Evolutionary conservation across 2,329 filamentous ascomycete species (phyloP), one percentile per base, ranked within the genome.

Genomic region (Colletotrichum falcatum): DNA sequence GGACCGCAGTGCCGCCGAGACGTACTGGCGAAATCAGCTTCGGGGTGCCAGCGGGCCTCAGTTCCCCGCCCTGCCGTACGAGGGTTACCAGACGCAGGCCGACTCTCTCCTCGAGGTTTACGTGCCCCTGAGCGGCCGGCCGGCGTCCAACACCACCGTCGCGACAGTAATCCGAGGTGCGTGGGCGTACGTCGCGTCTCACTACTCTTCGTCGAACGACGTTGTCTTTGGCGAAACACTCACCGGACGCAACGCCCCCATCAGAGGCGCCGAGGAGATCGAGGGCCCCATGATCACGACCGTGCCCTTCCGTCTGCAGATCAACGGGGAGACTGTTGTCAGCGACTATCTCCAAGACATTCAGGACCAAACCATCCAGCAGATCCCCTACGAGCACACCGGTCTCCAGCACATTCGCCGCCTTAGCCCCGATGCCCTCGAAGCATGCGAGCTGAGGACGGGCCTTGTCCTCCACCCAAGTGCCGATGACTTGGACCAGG

Each of bases 351-450:
- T 92, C 4, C 81, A 87, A 51, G 78, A 81, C 2, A 83, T 92
- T 2, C 89, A 92, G 46, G 81, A 87, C 37, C 83, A 86, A 65
- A 87, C 85, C 0, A 82, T 89, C 0, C 79, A 83, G 3, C 86
- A 88, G 73, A 90, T 92, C 7, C 87, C 89, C 0, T 86, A 91
- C 75, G 88, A 93, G 77, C 90, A 93, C 76, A 83, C 87, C 60
- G 88, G 88, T 26, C 79, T 90, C 54, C 88, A 90, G 74, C 81
- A 89, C 72, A 90, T 91, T 70, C 86, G 88, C 12, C 82, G 84
- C 28, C 78, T 90, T 16, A 88, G 86, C 74, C 79, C 83, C 1
- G 87, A 89, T 67, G 84, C 86, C 5, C 81, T 85, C 12, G 81
- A 87, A 69, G 88, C 88, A 2, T 89, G 87, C 74, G 84, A 89